Base-by-base conservation (phyloP, 2,329 filamentous ascomycete species). In the Paramyrothecium sp. region DNA sequence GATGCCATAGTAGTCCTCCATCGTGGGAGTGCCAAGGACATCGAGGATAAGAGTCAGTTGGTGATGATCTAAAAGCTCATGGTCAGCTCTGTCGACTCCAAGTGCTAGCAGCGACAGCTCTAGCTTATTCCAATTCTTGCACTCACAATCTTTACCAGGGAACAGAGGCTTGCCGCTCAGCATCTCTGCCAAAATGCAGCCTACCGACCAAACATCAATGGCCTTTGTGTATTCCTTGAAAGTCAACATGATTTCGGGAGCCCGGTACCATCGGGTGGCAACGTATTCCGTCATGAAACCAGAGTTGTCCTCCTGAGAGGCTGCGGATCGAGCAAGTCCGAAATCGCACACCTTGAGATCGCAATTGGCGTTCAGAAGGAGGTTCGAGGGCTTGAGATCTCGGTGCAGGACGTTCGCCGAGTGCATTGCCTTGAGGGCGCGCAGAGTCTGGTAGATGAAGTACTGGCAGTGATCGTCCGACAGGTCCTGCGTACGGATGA, bases 281-380 rank as follows among this genome's bases (percentile, higher is more conserved):
- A 99, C 95, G 73, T 99, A 99, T 96, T 99, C 95, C 17, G 95
- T 99, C 95, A 99, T 99, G 85, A 99, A 99, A 21, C 95, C 95
- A n/a, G 94, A 97, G 78, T 99, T 99, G 76, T 99, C 95, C 71
- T 99, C 95, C 65, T 96, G 96, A 11, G 94, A 97, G 10, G 95
- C 95, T 13, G 95, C 95, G 11, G 94, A 98, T 70, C 93, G 89
- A 52, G 95, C 95, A 57, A 99, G 86, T 71, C 95, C 95, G 70
- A 99, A 99, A 75, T 99, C 95, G 78, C 95, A 99, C 66, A 99
- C 95, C 78, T 99, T 99, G 66, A 99, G 83, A 78, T 99, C 95
- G 77, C 95, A 99, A 78, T 99, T 99, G 70, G 95, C 95, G 73
- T 99, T 99, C 61, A 99, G 84, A 23, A 99, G 88, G 60, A 99